phyloP scores from a whole-genome alignment of 164 flowering plant species.

The Paratinospora sagittata region DNA sequence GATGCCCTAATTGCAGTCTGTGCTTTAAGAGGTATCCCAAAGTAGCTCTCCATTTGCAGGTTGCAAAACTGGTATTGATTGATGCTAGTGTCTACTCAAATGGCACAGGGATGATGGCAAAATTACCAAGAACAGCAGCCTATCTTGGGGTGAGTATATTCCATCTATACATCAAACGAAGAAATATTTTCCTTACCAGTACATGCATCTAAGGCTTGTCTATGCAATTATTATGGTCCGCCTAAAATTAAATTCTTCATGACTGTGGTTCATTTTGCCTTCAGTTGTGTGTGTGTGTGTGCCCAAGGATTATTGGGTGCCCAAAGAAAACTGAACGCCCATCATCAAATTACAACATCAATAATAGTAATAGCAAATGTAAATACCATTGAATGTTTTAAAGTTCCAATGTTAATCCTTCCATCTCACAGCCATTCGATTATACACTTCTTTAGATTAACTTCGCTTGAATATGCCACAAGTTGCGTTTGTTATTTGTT shows the following conservation, averaged over 20 bases:
- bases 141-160: conserved; percentile 73
- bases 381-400: background rate
- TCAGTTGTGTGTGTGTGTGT: too few species aligned
- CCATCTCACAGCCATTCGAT: background rate
- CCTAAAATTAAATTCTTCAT: too few species aligned
- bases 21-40: background rate
- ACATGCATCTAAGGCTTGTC: too few species aligned
- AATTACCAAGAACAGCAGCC: conserved; percentile 56
- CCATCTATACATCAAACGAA: too few species aligned
- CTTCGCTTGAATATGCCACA: too few species aligned
- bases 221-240: too few species aligned
- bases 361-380: background rate
- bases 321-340: too few species aligned
- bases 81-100: conserved; percentile 93
- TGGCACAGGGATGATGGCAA: conserved; percentile 64
- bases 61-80: conserved; percentile 70
- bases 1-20: background rate
- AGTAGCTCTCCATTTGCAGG: conserved; percentile 36
- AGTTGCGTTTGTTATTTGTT: background rate
- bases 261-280: too few species aligned
- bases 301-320: too few species aligned
- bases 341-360: too few species aligned
- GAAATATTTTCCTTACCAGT: too few species aligned
- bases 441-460: background rate
- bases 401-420: background rate